Evolutionary conservation across 2,329 filamentous ascomycete species (phyloP).

Genomic region (Fusarium sp.): DNA sequence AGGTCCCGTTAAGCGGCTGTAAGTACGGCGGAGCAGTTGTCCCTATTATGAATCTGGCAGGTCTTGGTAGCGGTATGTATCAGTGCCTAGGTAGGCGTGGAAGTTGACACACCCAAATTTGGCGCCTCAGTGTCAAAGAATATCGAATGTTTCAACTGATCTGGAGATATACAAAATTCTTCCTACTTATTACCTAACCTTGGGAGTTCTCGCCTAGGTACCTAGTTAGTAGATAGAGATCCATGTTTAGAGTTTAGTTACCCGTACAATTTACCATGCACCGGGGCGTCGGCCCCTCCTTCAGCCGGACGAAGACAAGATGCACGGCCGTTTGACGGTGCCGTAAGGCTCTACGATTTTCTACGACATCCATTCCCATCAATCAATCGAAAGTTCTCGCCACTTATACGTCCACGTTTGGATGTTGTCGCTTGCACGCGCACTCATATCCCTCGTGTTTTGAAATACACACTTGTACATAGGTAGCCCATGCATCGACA

Average conservation of each 20-base stretch:
- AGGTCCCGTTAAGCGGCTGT: conserved; percentile 1
- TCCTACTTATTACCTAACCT: too few relatives aligned
- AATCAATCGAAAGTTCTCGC: conserved; percentile 30
- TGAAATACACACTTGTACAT: conserved; percentile 2
- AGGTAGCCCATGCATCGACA: background rate
- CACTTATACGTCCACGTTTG: conserved; percentile 10
- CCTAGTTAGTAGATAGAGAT: too few relatives aligned
- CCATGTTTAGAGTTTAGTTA: background rate
- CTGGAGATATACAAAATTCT: too few relatives aligned
- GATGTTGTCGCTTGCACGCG: background rate
- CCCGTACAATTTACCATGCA: conserved; percentile 19
- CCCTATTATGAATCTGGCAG: background rate
- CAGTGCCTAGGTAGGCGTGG: too few relatives aligned
- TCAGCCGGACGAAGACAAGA: conserved; percentile 33
- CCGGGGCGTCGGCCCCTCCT: conserved; percentile 36
- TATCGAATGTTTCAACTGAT: too few relatives aligned
- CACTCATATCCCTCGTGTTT: background rate
- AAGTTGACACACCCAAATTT: too few relatives aligned
- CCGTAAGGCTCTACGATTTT: conserved; percentile 26
- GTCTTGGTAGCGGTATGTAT: too few relatives aligned
- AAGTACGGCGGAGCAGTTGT: background rate
- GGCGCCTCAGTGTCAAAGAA: too few relatives aligned
- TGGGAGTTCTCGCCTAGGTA: too few relatives aligned
- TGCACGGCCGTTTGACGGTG: conserved; percentile 21
- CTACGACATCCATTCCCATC: conserved; percentile 23